Base-by-base conservation (phyloP, 1,284 basidiomycete genomes). In the Clitocybe nebularis region DNA sequence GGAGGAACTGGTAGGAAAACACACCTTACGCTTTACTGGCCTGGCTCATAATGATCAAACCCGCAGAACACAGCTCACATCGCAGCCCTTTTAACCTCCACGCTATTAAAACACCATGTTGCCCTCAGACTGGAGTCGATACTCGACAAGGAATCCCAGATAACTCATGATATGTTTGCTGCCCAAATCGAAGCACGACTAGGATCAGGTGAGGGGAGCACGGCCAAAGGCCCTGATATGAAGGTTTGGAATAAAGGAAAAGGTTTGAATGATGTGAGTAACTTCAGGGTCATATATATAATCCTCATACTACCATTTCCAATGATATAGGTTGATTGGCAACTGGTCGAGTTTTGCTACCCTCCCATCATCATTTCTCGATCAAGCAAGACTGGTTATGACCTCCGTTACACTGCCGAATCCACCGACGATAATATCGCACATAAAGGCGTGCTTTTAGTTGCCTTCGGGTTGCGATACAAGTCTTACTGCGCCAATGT, bases 351-450 rank as follows among this genome's bases (percentile, higher is more conserved):
- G 64, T 95, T 94, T 68, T 90, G 91, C 53, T 97, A 95, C 63
- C 83, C 89, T 3, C 94, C 95, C 2, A 94, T 97, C 61, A 90
- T 98, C 57, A 94, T 97, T 59, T 97, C 93, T 2, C 88, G 87
- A 42, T 89, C 90, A 11, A 83, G 82, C 29, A 77, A 72, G 46
- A 70, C 75, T 4, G 87, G 89, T 9, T 98, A 96, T 60, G 94
- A 98, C 59, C 72, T 98, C 39, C 81, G 85, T 49, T 85, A 87
- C 17, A 90, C 84, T 1, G 92, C 90, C 0, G 84, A 91, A 60
- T 94, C 93, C 2, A 85, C 88, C 19, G 68, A 77, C 22, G 89
- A 95, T 56, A 77, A 78, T 45, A 88, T 97, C 50, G 84, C 91
- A 13, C 86, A 93, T 61, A 88, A 93, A 47, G 94, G 93, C 20